Evolutionary conservation across 2,329 filamentous ascomycete genomes (phyloP).

Genomic region (Aureobasidium mangrovei): DNA sequence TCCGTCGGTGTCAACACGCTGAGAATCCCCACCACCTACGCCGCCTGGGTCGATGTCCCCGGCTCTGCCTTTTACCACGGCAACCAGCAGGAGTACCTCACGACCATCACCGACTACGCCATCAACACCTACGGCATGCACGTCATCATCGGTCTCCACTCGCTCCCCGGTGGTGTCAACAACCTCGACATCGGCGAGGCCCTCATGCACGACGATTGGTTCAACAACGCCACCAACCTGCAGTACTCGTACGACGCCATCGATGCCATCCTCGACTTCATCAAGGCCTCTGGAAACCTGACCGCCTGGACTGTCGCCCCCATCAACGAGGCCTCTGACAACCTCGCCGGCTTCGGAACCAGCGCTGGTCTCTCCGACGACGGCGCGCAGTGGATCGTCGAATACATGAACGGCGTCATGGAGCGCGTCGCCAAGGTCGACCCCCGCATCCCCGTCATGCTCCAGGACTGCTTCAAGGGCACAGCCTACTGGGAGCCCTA

Average conservation of each 20-base stretch:
- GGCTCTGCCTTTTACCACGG: constrained; percentile 28
- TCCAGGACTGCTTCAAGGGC: constrained; percentile 23
- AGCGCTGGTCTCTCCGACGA: constrained; percentile 24
- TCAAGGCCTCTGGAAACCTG: constrained; percentile 7
- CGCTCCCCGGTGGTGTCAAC: constrained; percentile 28
- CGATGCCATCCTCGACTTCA: constrained; percentile 15
- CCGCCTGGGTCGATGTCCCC: constrained; percentile 30
- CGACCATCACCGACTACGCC: constrained; percentile 28
- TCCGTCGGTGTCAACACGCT: constrained; percentile 26
- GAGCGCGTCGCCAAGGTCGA: constrained; percentile 20
- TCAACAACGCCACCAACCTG: constrained; percentile 29
- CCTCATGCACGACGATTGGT: constrained; percentile 28
- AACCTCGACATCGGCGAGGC: constrained; percentile 21
- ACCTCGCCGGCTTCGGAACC: constrained; percentile 27
- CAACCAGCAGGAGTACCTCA: constrained; percentile 26
- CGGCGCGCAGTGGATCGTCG: constrained; percentile 26
- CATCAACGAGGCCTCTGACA: constrained; percentile 23
- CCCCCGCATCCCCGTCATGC: constrained; percentile 27
- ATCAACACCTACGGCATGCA: constrained; percentile 31
- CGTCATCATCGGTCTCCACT: constrained; percentile 29
- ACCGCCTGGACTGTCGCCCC: constrained; percentile 14
- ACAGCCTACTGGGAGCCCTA: constrained; percentile 19
- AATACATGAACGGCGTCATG: constrained; percentile 27
- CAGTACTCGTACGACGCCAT: constrained; percentile 20
- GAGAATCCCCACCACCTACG: constrained; percentile 31